Evolutionary conservation across 805 yeast species (phyloP).

Genomic region (Spathaspora girioi): DNA sequence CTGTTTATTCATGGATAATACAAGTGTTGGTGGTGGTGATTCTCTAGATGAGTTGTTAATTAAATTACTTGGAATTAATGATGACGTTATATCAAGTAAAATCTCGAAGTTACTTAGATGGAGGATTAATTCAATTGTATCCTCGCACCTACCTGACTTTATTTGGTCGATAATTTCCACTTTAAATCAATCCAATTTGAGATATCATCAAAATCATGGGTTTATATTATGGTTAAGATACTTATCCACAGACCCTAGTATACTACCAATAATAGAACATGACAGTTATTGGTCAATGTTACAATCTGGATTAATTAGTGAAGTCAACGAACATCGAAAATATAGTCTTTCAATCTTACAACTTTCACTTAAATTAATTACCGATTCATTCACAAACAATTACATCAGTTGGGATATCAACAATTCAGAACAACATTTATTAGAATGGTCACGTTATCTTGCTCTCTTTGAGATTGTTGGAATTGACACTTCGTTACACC

Average conservation of each 20-base stretch:
- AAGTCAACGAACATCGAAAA: slow-evolving; percentile 66
- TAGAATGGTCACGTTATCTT: slow-evolving; percentile 67
- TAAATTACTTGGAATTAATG: slow-evolving; percentile 33
- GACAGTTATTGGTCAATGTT: slow-evolving; percentile 53
- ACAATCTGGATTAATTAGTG: slow-evolving; percentile 53
- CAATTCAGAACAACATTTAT: slow-evolving; percentile 25
- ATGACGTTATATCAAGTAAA: slow-evolving; percentile 30
- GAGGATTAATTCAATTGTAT: slow-evolving; percentile 40
- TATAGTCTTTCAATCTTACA: slow-evolving; percentile 63
- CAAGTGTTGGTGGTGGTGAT: neutral
- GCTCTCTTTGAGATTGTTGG: slow-evolving; percentile 80
- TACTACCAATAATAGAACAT: slow-evolving; percentile 12
- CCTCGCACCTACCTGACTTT: neutral
- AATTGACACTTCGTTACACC: slow-evolving; percentile 82
- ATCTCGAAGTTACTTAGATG: slow-evolving; percentile 49
- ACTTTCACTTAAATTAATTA: slow-evolving; percentile 49
- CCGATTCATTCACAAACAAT: slow-evolving; percentile 27
- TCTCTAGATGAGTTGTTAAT: slow-evolving; percentile 21
- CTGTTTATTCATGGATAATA: slow-evolving; percentile 19
- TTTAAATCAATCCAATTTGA: slow-evolving; percentile 24
- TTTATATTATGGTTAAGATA: slow-evolving; percentile 56
- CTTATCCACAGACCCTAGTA: slow-evolving; percentile 20
- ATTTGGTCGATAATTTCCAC: slow-evolving; percentile 47
- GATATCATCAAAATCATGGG: slow-evolving; percentile 35
- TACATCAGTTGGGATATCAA: slow-evolving; percentile 44